Evolutionary conservation across 352 stramenopile genomes (phyloP), one percentile per base, ranked within the genome.

Genomic region (Pilasporangium apinafurcum): DNA sequence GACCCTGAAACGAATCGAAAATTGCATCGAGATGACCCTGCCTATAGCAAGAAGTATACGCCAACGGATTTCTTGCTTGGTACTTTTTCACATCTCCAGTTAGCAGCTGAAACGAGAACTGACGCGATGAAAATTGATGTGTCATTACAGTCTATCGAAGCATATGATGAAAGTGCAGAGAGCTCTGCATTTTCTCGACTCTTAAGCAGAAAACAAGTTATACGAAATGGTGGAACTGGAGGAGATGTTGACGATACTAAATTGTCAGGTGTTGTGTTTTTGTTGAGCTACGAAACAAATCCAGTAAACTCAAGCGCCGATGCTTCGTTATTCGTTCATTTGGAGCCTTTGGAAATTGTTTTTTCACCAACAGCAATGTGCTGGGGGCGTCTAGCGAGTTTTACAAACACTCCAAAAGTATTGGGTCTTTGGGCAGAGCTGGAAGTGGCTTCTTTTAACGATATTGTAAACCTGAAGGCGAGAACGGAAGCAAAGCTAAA

Each of bases 381-480:
- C 31, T 95, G 83, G 83, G 77, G 70, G 5, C 70, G 81, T 12
- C 52, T 92, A 34, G 60, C 68, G 10, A 72, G 66, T 6, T 95
- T 91, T 44, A 43, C 87, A 49, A 81, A 85, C 45, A 91, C 81
- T 25, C 82, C 83, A 17, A 68, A 86, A 48, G 69, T 63, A 16
- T 55, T 93, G 34, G 83, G 81, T 5, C 44, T 92, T 16, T 95
- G 83, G 83, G 79, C 79, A 13, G 83, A 95, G 57, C 60, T 95
- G 34, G 81, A 95, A 57, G 81, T 95, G 14, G 80, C 83, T 2
- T 91, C 81, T 37, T 86, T 95, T 39, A 95, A 95, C 51, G 78
- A 92, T 22, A 91, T 95, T 37, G 81, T 93, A n/a, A 95, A 93
- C 48, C 59, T 95, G 2, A 92, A 91, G 46, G 68, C 81, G 12